Evolutionary conservation across 106 monocot genomes (phyloP).

Genomic region (Acanthochlamys bracteata): DNA sequence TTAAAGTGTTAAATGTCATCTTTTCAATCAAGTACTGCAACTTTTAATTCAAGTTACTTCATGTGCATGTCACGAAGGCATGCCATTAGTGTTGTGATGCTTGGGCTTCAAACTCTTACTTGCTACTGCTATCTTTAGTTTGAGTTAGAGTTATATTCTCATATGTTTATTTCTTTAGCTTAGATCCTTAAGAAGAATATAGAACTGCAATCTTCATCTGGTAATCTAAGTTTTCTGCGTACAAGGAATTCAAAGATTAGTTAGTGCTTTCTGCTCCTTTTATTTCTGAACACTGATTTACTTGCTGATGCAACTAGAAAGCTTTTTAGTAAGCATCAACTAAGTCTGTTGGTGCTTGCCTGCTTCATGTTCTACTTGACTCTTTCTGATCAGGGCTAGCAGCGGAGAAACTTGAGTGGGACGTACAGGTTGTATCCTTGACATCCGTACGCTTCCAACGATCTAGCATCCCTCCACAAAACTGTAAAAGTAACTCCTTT

Average conservation of each 20-base stretch:
- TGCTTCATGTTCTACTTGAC: neutral
- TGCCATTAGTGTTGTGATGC: too few relatives aligned
- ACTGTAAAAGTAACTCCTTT: constrained; percentile 75
- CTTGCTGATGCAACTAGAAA: neutral
- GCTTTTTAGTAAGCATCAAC: neutral
- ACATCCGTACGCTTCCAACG: constrained; percentile 83
- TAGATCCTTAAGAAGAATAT: constrained; percentile 70
- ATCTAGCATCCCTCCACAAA: constrained; percentile 51
- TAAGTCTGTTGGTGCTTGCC: too few relatives aligned
- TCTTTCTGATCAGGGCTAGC: constrained; percentile 36
- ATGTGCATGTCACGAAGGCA: too few relatives aligned
- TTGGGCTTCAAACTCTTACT: neutral
- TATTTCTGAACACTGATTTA: neutral
- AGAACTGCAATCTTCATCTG: constrained; percentile 46
- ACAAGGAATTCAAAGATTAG: constrained; percentile 4
- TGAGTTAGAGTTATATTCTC: neutral
- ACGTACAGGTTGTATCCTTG: constrained; percentile 35
- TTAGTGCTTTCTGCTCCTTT: neutral
- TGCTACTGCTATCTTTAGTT: neutral
- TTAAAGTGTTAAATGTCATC: too few relatives aligned
- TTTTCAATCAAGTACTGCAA: too few relatives aligned
- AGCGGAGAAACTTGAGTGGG: constrained; percentile 88
- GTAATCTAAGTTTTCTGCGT: constrained; percentile 33
- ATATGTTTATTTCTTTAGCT: neutral
- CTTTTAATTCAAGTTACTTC: too few relatives aligned